A percentile compares a stretch with the other conserved stretches of the same genome.
These are phyloP conservation scores for Chlamydomonas schloesseri DNA, from an alignment of 139 green algal genomes.

Conservation along the genomic window DNA sequence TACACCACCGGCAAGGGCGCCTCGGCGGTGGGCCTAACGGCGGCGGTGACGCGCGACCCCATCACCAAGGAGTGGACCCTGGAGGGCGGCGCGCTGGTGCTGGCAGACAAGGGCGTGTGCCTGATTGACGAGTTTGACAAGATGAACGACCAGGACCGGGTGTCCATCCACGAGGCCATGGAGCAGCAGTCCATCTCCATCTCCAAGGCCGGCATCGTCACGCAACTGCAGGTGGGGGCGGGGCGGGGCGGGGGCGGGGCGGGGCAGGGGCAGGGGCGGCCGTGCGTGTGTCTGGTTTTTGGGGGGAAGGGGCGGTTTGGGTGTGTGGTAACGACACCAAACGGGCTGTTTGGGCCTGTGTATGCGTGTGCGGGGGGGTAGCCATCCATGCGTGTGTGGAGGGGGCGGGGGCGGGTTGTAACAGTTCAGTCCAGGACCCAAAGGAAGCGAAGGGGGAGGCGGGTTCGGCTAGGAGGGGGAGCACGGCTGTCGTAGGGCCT, in stretches of 20 bases:
- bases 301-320: too few relatives aligned
- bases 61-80: slow-evolving; percentile 98
- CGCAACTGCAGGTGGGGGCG: slow-evolving; percentile 58
- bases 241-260: not conserved
- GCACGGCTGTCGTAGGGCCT: too few relatives aligned
- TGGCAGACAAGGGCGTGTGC: slow-evolving; percentile 97
- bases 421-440: too few relatives aligned
- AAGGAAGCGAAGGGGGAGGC: too few relatives aligned
- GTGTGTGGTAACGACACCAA: too few relatives aligned
- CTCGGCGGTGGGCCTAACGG: slow-evolving; percentile 96
- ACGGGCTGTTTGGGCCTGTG: too few relatives aligned
- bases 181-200: slow-evolving; percentile 99
- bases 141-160: slow-evolving; percentile 98
- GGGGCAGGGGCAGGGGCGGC: not conserved
- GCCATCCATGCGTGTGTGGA: too few relatives aligned
- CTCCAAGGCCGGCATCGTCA: slow-evolving; percentile 97
- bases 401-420: too few relatives aligned
- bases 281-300: too few relatives aligned
- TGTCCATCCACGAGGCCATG: slow-evolving; percentile 94
- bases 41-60: slow-evolving; percentile 94
- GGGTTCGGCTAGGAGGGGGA: too few relatives aligned
- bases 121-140: slow-evolving; percentile 99
- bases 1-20: slow-evolving; percentile 99
- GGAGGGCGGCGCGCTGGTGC: slow-evolving; percentile 97
- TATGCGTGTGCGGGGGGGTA: too few relatives aligned